These are phyloP conservation scores for Candida verbasci DNA, from an alignment of 805 yeast species.

Conservation along the genomic window DNA sequence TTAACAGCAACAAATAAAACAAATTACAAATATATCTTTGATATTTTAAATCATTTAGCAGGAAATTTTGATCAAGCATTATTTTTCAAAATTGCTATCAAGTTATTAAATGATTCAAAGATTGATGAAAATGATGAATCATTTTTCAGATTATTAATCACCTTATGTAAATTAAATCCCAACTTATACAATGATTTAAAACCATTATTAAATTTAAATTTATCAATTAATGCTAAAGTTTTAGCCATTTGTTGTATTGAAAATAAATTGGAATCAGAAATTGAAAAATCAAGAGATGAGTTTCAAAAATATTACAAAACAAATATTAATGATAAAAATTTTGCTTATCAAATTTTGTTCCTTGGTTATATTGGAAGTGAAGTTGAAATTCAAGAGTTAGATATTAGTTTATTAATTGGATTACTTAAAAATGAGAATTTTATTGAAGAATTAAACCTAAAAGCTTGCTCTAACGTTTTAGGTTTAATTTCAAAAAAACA, in stretches of 20 bases:
- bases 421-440: slow-evolving; percentile 7
- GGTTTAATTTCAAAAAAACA: slow-evolving; percentile 46
- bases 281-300: slow-evolving; percentile 26
- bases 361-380: slow-evolving; percentile 40
- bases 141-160: slow-evolving; percentile 9
- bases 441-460: slow-evolving; percentile 29
- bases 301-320: slow-evolving; percentile 15
- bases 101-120: slow-evolving; percentile 7
- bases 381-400: slow-evolving; percentile 26
- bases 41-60: slow-evolving; percentile 4
- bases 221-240: slow-evolving; percentile 24
- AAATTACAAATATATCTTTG: slow-evolving; percentile 7
- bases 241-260: slow-evolving; percentile 25
- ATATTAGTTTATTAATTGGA: slow-evolving; percentile 18
- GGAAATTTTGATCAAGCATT: slow-evolving; percentile 1
- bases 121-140: slow-evolving; percentile 9
- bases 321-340: slow-evolving; percentile 12
- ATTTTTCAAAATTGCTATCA: slow-evolving; percentile 5
- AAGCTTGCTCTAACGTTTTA: slow-evolving; percentile 48
- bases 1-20: slow-evolving; percentile 6
- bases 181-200: slow-evolving; percentile 8
- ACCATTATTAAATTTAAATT: slow-evolving; percentile 13
- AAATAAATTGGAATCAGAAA: slow-evolving; percentile 15
- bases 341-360: slow-evolving; percentile 36
- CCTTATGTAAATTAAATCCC: slow-evolving; percentile 1